phyloP scores from a whole-genome alignment of 2,329 filamentous ascomycete genomes.

The Aureobasidium leucospermi region DNA sequence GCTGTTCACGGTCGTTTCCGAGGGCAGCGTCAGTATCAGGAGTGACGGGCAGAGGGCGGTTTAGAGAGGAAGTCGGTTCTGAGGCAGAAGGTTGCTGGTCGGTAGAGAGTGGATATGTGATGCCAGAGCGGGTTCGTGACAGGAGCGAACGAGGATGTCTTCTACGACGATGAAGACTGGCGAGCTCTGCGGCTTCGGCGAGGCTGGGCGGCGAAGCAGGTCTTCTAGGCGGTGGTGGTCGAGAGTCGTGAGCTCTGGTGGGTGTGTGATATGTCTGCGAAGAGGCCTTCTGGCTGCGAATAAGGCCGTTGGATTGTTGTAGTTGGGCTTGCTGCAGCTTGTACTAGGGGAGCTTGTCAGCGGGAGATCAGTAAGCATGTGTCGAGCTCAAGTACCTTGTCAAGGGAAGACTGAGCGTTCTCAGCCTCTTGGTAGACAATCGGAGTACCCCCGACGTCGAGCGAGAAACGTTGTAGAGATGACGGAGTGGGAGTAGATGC shows the following conservation, averaged over 20 bases:
- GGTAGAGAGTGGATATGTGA: neutral
- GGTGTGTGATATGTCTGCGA: slow-evolving; percentile 2
- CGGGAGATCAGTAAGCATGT: neutral
- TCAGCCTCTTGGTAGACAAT: slow-evolving; percentile 59
- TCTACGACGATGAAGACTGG: slow-evolving; percentile 41
- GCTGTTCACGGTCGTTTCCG: neutral
- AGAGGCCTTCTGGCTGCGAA: slow-evolving; percentile 1
- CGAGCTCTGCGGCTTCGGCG: slow-evolving; percentile 46
- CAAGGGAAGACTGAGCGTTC: slow-evolving; percentile 45
- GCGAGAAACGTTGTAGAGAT: slow-evolving; percentile 68
- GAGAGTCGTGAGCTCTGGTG: neutral
- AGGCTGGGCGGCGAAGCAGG: slow-evolving; percentile 36
- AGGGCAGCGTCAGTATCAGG: slow-evolving; percentile 26
- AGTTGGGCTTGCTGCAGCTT: slow-evolving; percentile 16
- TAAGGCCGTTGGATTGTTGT: slow-evolving; percentile 7
- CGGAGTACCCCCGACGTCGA: slow-evolving; percentile 57
- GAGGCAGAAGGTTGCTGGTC: neutral
- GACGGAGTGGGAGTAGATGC: slow-evolving; percentile 75
- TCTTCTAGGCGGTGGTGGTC: neutral
- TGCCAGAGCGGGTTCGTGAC: slow-evolving; percentile 21
- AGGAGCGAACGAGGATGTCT: slow-evolving; percentile 40
- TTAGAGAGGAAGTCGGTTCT: neutral
- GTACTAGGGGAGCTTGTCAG: slow-evolving; percentile 8
- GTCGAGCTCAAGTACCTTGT: slow-evolving; percentile 39
- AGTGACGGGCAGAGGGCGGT: slow-evolving; percentile 23